These are phyloP conservation scores for Antitrichia curtipendula DNA, from an alignment of 225 moss, liverwort and hornwort genomes.

Conservation along the genomic window DNA sequence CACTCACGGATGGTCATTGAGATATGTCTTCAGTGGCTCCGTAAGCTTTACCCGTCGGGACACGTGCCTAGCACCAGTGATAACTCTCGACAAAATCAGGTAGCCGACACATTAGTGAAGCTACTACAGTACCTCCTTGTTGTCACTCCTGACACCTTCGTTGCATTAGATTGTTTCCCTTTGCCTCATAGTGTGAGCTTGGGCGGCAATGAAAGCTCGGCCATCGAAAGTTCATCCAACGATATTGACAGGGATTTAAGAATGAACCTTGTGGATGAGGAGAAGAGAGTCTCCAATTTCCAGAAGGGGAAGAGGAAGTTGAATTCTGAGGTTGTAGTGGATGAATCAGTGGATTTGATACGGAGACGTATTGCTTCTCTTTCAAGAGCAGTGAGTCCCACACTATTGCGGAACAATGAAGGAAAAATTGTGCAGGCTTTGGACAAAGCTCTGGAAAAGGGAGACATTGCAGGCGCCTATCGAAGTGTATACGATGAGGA, in stretches of 20 bases:
- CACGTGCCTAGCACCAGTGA: conserved; percentile 26
- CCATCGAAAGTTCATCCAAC: conserved; percentile 15
- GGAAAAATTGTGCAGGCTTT: conserved; percentile 87
- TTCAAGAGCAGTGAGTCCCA: conserved; percentile 69
- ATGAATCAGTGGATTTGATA: conserved; percentile 68
- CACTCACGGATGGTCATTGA: conserved; percentile 72
- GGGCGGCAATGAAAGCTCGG: conserved; percentile 9
- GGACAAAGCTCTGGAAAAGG: conserved; percentile 75
- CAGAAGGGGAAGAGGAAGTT: conserved; percentile 11
- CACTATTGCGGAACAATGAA: conserved; percentile 76
- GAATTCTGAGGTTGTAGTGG: conserved; percentile 53
- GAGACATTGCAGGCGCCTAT: conserved; percentile 84
- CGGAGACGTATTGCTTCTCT: conserved; percentile 62
- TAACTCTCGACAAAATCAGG: conserved; percentile 31
- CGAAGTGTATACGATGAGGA: conserved; percentile 84
- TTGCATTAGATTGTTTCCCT: conserved; percentile 92
- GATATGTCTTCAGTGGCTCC: conserved; percentile 68
- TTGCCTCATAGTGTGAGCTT: conserved; percentile 67
- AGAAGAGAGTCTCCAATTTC: conserved; percentile 1
- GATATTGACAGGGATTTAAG: conserved; percentile 24
- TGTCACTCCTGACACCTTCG: conserved; percentile 75
- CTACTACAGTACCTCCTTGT: conserved; percentile 73
- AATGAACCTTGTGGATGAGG: conserved; percentile 9
- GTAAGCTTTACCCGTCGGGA: conserved; percentile 61
- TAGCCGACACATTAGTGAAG: conserved; percentile 61